Base-by-base conservation (phyloP, 169 alveolate genomes). In the Plasmodium malariae region DNA sequence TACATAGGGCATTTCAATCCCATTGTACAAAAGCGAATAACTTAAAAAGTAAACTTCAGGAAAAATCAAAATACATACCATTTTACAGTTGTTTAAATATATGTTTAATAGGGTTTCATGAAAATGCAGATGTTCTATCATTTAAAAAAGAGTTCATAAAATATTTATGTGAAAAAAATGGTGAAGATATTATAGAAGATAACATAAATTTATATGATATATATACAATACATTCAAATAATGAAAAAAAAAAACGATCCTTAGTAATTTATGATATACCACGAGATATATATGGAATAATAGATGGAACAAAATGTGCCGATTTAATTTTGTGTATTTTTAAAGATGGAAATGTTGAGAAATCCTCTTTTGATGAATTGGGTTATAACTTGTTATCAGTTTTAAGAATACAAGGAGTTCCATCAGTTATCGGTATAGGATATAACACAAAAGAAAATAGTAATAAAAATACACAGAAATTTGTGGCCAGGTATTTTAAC, bases 321-420 rank as follows among this genome's bases (percentile, higher is more conserved):
- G 91, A 83, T 72, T 6, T 83, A 24, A 51, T 83, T 28, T 83
- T 83, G 45, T 83, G 91, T 68, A 34, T 83, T 21, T 83, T 83
- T 83, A 83, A 83, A 72, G 86, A 83, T 83, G 91, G 74, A 17
- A 6, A 62, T 21, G 26, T 83, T 54, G 86, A 83, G 40, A 68
- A 83, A 51, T 83, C 91, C 0, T 19, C 74, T 9, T 83, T 83
- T 45, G 91, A 83, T 59, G 85, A 83, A 67, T 45, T 69, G 62
- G 91, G 91, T 54, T 94, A 94, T 87, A 87, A 91, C 26, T 70
- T 92, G 19, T 69, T 94, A 69, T 91, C 95, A 21, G 80, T 88
- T 17, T 45, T 94, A 32, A 80, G 93, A 80, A 88, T 76, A 37
- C 96, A 94, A 87, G 96, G 96, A 3, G 92, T 94, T 26, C 96